Evolutionary conservation across 2,329 filamentous ascomycete species (phyloP).

Genomic region (Pseudogymnoascus sp.): DNA sequence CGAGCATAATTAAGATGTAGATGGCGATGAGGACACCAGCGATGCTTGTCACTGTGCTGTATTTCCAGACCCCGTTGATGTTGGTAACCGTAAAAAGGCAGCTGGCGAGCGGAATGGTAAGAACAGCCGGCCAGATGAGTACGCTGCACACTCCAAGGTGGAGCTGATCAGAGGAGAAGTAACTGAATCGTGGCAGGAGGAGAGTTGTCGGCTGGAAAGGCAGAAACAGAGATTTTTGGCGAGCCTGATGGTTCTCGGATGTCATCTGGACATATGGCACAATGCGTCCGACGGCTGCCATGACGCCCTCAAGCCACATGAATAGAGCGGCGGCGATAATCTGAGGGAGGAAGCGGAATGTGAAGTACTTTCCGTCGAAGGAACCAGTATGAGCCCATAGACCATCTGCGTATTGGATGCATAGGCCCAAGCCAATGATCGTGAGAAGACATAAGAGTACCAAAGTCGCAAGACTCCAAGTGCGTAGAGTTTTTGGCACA

Average conservation of each 20-base stretch:
- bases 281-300: constrained; percentile 66
- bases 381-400: constrained; percentile 55
- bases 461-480: constrained; percentile 53
- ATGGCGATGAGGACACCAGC: constrained; percentile 70
- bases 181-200: constrained; percentile 59
- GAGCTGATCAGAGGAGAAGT: constrained; percentile 61
- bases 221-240: constrained; percentile 60
- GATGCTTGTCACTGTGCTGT: constrained; percentile 70
- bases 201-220: constrained; percentile 53
- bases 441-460: constrained; percentile 59
- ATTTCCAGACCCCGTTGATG: constrained; percentile 58
- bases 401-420: constrained; percentile 57
- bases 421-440: constrained; percentile 64
- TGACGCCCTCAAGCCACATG: constrained; percentile 69
- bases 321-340: constrained; percentile 64
- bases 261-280: constrained; percentile 74
- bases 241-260: constrained; percentile 49
- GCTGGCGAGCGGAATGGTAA: constrained; percentile 75
- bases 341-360: constrained; percentile 80
- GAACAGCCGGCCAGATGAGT: constrained; percentile 68
- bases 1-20: constrained; percentile 59
- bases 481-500: constrained; percentile 63
- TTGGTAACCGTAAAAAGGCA: constrained; percentile 62
- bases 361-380: constrained; percentile 69
- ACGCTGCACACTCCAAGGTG: constrained; percentile 59